These are phyloP conservation scores for Ambrosiella cleistominuta DNA, from an alignment of 2,329 filamentous ascomycete genomes.

Conservation along the genomic window DNA sequence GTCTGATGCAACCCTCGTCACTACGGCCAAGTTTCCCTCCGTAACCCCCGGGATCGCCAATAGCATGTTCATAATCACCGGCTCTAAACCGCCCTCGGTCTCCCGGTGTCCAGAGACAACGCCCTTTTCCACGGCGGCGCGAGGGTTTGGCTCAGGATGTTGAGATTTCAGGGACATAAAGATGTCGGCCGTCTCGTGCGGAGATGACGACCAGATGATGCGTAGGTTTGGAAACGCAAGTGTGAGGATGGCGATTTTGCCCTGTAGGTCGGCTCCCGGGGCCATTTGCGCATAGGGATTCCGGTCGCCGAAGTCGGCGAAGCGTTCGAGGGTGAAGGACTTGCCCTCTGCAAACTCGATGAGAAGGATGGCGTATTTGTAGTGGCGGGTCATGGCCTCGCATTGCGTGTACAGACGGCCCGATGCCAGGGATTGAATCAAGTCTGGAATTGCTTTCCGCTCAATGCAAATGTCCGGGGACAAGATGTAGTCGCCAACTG, in stretches of 20 bases:
- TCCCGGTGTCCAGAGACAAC: constrained; percentile 37
- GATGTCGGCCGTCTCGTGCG: constrained; percentile 93
- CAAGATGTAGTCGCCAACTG: constrained; percentile 89
- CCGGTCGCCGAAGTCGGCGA: constrained; percentile 35
- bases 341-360: constrained; percentile 98
- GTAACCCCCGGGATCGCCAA: constrained; percentile 67
- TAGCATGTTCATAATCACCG: constrained; percentile 25
- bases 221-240: constrained; percentile 78
- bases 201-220: constrained; percentile 84
- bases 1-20: constrained; percentile 58
- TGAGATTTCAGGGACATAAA: constrained; percentile 86
- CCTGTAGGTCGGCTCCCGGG: constrained; percentile 49
- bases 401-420: constrained; percentile 83
- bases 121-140: constrained; percentile 68
- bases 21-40: constrained; percentile 53
- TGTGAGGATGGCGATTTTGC: constrained; percentile 79
- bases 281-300: background rate
- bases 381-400: constrained; percentile 87
- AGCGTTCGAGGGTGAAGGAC: constrained; percentile 80
- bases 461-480: constrained; percentile 85
- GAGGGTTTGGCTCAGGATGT: constrained; percentile 76
- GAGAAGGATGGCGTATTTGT: constrained; percentile 73
- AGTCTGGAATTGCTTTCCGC: constrained; percentile 78
- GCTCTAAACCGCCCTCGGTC: constrained; percentile 8
- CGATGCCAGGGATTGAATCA: constrained; percentile 82